Percentiles rank a stretch among this genome's conserved stretches.
Conservation (phyloP, 1,284 basidiomycete genomes). For the Tylopilus orsonianus region DNA sequence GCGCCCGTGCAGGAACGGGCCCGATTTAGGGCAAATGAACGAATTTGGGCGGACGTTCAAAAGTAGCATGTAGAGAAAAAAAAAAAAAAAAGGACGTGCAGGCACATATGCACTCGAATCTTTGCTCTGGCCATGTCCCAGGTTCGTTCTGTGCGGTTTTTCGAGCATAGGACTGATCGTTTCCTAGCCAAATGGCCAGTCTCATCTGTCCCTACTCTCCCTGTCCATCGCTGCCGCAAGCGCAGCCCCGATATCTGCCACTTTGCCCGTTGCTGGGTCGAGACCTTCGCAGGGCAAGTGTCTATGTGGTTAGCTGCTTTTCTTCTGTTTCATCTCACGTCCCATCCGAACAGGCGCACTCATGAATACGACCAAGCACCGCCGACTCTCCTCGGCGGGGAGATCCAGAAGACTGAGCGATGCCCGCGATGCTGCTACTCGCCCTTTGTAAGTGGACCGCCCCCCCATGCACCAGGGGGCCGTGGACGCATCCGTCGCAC, state of each 20-base stretch:
- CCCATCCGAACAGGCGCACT: conserved; percentile 25
- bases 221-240: conserved; percentile 60
- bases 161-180: conserved; percentile 5
- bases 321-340: conserved; percentile 5
- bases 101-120: conserved; percentile 6
- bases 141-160: conserved; percentile 9
- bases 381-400: conserved; percentile 66
- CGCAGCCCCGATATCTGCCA: conserved; percentile 47
- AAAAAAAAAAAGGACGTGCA: neutral
- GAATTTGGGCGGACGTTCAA: conserved; percentile 29
- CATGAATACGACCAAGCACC: conserved; percentile 47
- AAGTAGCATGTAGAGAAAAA: neutral
- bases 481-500: neutral
- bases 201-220: conserved; percentile 54
- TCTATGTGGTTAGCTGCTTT: neutral
- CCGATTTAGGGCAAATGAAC: conserved; percentile 11
- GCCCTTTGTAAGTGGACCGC: conserved; percentile 60
- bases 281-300: conserved; percentile 21
- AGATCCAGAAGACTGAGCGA: conserved; percentile 70
- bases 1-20: conserved; percentile 2
- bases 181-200: conserved; percentile 16
- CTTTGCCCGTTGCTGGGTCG: conserved; percentile 30
- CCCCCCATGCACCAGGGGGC: neutral
- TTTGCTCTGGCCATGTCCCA: conserved; percentile 28
- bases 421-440: conserved; percentile 68